Base-by-base conservation (phyloP, 345 rosid species). In the Moricandia arvensis region DNA sequence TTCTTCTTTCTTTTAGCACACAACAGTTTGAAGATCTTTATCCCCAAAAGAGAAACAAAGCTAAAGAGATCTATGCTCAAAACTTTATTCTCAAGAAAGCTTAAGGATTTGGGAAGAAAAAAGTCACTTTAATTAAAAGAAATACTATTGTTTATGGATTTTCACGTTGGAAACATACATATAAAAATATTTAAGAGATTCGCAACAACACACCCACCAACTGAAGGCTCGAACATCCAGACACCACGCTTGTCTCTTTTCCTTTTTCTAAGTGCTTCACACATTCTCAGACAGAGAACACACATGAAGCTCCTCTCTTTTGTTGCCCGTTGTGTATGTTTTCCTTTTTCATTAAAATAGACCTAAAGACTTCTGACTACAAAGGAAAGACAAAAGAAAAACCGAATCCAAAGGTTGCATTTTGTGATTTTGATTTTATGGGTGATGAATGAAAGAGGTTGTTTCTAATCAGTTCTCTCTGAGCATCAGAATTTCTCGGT, bases 1-100 rank as follows among this genome's bases (percentile, higher is more conserved):
- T 68, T 58, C 79, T 84, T 86, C 86, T 85, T 82, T 47, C 30
- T 7, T 47, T 24, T 7, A 47, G 29, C n/a, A 5, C 57, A 10
- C 54, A 74, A 38, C 4, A 65, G 11, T 38, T 17, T 30, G 4
- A 75, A 66, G 72, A 66, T 29, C 41, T 73, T 27, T 7, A 54
- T 6, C 12, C 12, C 7, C 2, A 37, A 57, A 62, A 41, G 64
- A 29, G 66, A 53, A 73, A 26, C 57, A 55, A 74, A 74, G 49
- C 66, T 57, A 18, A 73, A 45, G 59, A 58, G 59, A 66, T 66
- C 59, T 30, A 18, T 57, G 77, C 13, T 33, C 62, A 59, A 59
- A 21, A 30, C 62, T 67, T 45, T 59, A 12, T 41, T 38, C 34
- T 74, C 21, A 57, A n/a, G 59, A 66, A 58, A 66, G 78, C 31